A percentile compares a stretch with the other conserved stretches of the same genome.
phyloP scores from a whole-genome alignment of 371 early-diverging fungal genomes.

The Rhizopus arrhizus region DNA sequence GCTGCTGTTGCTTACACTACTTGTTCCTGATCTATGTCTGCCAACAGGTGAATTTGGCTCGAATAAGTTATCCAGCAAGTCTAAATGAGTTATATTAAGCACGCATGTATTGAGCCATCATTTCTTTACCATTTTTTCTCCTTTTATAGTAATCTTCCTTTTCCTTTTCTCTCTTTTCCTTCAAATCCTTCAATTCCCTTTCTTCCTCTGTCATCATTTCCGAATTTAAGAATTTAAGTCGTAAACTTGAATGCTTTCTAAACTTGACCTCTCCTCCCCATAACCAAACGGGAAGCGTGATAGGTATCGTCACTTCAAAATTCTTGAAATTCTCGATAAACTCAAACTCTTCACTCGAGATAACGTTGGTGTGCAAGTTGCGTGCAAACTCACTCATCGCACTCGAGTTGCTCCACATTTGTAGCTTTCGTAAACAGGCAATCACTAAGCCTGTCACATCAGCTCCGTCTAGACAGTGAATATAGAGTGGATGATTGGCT shows the following conservation, averaged over 20 bases:
- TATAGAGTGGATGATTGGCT: conserved; percentile 74
- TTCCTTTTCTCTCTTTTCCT: conserved; percentile 45
- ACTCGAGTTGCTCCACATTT: conserved; percentile 81
- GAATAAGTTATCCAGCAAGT: conserved; percentile 50
- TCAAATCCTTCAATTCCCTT: conserved; percentile 40
- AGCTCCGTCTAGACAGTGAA: conserved; percentile 92
- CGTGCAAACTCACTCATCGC: conserved; percentile 77
- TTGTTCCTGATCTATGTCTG: conserved; percentile 18
- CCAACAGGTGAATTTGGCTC: conserved; percentile 26
- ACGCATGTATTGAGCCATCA: background rate
- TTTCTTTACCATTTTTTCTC: conserved; percentile 45
- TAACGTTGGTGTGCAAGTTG: conserved; percentile 75
- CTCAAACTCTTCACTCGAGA: conserved; percentile 84
- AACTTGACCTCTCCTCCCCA: conserved; percentile 72
- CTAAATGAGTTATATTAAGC: conserved; percentile 16
- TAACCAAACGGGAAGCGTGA: conserved; percentile 75
- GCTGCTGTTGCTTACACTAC: conserved; percentile 8
- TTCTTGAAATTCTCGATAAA: conserved; percentile 85
- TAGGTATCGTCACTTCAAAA: conserved; percentile 70
- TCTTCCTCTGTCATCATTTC: conserved; percentile 57
- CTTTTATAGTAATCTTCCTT: conserved; percentile 47
- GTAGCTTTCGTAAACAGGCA: conserved; percentile 86
- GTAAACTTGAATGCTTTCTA: conserved; percentile 63
- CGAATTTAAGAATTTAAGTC: conserved; percentile 58
- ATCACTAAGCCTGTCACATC: conserved; percentile 86